Percentiles rank a stretch among this genome's conserved stretches.
These are phyloP conservation scores for Chalciporus sp. DNA, from an alignment of 1,284 basidiomycete genomes.

Conservation along the genomic window DNA sequence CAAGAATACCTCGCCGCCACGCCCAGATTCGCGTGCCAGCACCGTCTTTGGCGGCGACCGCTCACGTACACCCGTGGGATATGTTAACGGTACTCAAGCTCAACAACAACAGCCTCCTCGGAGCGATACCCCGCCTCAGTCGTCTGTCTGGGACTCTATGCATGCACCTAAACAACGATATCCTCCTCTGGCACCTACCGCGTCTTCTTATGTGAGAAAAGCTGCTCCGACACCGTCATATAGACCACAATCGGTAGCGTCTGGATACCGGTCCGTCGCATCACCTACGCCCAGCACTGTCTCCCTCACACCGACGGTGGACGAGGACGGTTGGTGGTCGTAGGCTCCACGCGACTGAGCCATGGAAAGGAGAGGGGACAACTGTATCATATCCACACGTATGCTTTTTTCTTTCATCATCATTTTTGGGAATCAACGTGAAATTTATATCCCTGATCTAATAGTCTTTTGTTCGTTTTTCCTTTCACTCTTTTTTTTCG, in stretches of 20 bases:
- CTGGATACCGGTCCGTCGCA: constrained; percentile 44
- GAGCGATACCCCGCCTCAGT: constrained; percentile 50
- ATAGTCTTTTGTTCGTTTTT: constrained; percentile 16
- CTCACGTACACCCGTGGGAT: constrained; percentile 42
- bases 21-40: constrained; percentile 72
- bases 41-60: constrained; percentile 51
- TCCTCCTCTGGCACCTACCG: constrained; percentile 23
- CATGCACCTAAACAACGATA: constrained; percentile 56
- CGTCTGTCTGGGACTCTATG: constrained; percentile 74
- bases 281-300: constrained; percentile 76
- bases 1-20: constrained; percentile 44
- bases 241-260: constrained; percentile 44
- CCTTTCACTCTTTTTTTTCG: background rate
- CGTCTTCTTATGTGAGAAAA: constrained; percentile 44
- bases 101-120: constrained; percentile 27
- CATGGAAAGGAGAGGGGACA: no score
- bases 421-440: constrained; percentile 15
- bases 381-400: constrained; percentile 11
- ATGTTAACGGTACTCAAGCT: constrained; percentile 25
- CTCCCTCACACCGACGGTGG: constrained; percentile 67
- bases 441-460: constrained; percentile 31
- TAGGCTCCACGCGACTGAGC: constrained; percentile 32
- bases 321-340: constrained; percentile 76
- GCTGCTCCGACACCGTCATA: constrained; percentile 32
- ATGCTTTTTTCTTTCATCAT: constrained; percentile 2